Base-by-base conservation (phyloP, 345 rosid genomes). In the Reutealis trisperma region DNA sequence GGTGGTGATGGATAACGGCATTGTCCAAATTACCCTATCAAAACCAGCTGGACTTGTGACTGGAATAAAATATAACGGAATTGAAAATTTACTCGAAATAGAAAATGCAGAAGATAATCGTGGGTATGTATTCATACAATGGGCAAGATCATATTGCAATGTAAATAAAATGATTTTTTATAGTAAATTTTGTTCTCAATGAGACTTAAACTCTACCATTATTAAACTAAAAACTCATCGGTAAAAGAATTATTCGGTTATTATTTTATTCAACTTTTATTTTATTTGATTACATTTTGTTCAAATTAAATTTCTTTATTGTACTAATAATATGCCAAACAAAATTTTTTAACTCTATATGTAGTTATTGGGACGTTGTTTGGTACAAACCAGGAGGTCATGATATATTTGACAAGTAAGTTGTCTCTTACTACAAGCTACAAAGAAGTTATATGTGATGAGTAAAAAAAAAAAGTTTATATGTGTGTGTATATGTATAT, bases 291-390 rank as follows among this genome's bases (percentile, higher is more conserved):
- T 6, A 27, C 51, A 47, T 47, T 34, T 41, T 25, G 0, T 14
- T 61, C 57, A 37, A 37, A 37, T 30, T 44, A 22, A 27, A 72
- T 6, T 37, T 10, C 13, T 8, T 45, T 2, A 45, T 34, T 24
- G 15, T 10, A 65, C 37, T 19, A 22, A 59, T 41, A 12, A 21
- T 22, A 22, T 45, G 25, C 32, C 22, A 30, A 27, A 10, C n/a
- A 11, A 8, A 32, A 71, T 1, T 4, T 6, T 4, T 72, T 6
- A 47, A 42, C 11, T 52, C 19, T 51, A 2, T 70, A n/a, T 74
- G 2, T 16, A 79, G 78, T 57, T 80, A 80, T 37, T 80, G 79
- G 73, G 79, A 80, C 44, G 55, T 80, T 9, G 67, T 80, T 55
- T 80, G 79, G 83, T 6, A n/a, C 63, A 75, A 71, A 57, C 79